phyloP scores from a whole-genome alignment of 1,139 yeast species.

The Nadsonia commutata region DNA sequence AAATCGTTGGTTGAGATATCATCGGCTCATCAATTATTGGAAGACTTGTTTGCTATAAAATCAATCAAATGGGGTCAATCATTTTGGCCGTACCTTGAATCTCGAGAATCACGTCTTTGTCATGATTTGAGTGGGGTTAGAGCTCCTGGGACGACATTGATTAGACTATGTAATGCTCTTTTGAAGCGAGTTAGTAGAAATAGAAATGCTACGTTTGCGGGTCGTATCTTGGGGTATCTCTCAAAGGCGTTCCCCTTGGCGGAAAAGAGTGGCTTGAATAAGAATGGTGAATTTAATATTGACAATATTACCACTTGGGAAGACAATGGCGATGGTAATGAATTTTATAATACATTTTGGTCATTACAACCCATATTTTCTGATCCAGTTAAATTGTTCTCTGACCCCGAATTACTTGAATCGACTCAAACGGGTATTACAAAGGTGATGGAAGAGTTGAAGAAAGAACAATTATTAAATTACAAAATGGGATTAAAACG shows the following conservation, averaged over 20 bases:
- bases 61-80: conserved; percentile 22
- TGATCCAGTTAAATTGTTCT: conserved; percentile 16
- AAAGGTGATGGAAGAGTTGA: conserved; percentile 10
- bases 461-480: conserved; percentile 13
- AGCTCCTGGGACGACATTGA: conserved; percentile 25
- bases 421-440: conserved; percentile 4
- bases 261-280: conserved; percentile 26
- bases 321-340: conserved; percentile 10
- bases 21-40: conserved; percentile 18
- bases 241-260: conserved; percentile 25
- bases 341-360: conserved; percentile 17
- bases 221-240: conserved; percentile 24
- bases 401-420: conserved; percentile 1
- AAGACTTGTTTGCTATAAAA: conserved; percentile 24
- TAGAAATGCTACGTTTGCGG: conserved; percentile 25
- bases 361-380: conserved; percentile 17
- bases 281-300: conserved; percentile 24
- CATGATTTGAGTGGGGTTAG: conserved; percentile 18
- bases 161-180: conserved; percentile 25
- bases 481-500: conserved; percentile 13
- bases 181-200: conserved; percentile 24
- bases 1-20: too few relatives aligned
- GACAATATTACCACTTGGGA: conserved; percentile 23
- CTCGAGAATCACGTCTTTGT: conserved; percentile 18
- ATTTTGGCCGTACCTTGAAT: conserved; percentile 24